Base-by-base conservation (phyloP, 371 early-diverging fungal genomes). In the Mucor mucedo region DNA sequence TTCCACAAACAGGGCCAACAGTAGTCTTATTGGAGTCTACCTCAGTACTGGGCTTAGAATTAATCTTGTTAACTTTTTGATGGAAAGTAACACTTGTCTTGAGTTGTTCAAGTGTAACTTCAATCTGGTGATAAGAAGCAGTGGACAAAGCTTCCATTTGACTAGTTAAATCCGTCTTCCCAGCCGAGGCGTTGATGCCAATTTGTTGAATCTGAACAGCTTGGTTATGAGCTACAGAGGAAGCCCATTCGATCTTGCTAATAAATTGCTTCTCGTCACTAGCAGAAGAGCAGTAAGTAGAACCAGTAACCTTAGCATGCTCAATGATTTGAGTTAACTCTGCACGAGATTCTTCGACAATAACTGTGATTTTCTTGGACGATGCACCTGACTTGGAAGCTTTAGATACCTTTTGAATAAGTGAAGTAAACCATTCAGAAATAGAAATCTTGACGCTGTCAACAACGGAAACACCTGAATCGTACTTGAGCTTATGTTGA, bases 171-270 rank as follows among this genome's bases (percentile, higher is more conserved):
- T 66, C 66, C 7, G 69, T 30, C 35, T 69, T 69, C 30, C 63
- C 58, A 16, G 47, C 32, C 16, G 66, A 52, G 13, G 73, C 58
- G 35, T 73, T 69, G 27, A 73, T 66, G 61, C 63, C 73, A 40
- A 73, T 66, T 44, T 73, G 70, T 41, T 73, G 71, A 33, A 70
- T 66, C 40, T 73, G 70, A 21, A 55, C 30, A 28, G 73, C 70
- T 53, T 70, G 73, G 10, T 57, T 63, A 11, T 66, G 56, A 16
- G 68, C 70, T 16, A 67, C 64, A 49, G 66, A 63, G 4, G 63
- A 45, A 38, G 56, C 60, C 68, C 70, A 67, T 39, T 66, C 61
- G 28, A 73, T 62, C 62, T 70, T 70, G 47, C 62, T 64, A 33
- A 67, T 30, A 16, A 57, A 66, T 35, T 70, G 50, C 21, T 66